Evolutionary conservation across 1,139 yeast genomes (phyloP).

Genomic region (Eremothecium coryli): DNA sequence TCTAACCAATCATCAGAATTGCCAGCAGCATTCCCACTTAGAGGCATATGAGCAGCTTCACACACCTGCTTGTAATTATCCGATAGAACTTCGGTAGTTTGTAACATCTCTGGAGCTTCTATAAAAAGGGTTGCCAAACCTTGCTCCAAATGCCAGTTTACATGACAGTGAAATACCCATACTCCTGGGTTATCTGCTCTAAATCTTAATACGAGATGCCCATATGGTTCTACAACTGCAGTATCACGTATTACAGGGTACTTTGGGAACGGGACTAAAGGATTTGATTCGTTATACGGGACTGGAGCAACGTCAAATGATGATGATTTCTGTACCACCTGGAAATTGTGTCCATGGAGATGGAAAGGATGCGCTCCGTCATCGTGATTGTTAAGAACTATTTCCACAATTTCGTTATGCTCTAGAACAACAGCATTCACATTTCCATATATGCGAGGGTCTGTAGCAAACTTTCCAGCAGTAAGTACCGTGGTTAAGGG

Average conservation of each 20-base stretch:
- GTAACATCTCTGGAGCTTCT: conserved; percentile 53
- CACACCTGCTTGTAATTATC: conserved; percentile 44
- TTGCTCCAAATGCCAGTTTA: conserved; percentile 74
- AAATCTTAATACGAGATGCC: conserved; percentile 57
- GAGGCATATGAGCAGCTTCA: conserved; percentile 36
- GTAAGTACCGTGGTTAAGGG: conserved; percentile 51
- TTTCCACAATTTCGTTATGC: conserved; percentile 52
- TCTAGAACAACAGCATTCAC: conserved; percentile 54
- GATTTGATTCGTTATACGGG: conserved; percentile 40
- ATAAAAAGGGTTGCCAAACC: conserved; percentile 61
- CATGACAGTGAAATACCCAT: conserved; percentile 78
- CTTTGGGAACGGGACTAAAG: conserved; percentile 42
- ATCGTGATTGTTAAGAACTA: conserved; percentile 63
- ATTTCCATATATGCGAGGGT: conserved; percentile 55
- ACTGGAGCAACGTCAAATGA: conserved; percentile 41
- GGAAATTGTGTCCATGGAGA: conserved; percentile 71
- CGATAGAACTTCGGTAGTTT: conserved; percentile 36
- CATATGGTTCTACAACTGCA: conserved; percentile 52
- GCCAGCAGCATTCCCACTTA: conserved; percentile 66
- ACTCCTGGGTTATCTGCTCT: conserved; percentile 74
- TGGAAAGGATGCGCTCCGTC: conserved; percentile 79
- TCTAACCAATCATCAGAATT: conserved; percentile 43
- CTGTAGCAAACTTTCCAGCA: conserved; percentile 38
- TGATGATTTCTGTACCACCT: conserved; percentile 51
- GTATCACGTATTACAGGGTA: conserved; percentile 61